Evolutionary conservation across 78 protist genomes (phyloP), one percentile per base, ranked within the genome.

Genomic region (Dictyostelium brefeldianum): DNA sequence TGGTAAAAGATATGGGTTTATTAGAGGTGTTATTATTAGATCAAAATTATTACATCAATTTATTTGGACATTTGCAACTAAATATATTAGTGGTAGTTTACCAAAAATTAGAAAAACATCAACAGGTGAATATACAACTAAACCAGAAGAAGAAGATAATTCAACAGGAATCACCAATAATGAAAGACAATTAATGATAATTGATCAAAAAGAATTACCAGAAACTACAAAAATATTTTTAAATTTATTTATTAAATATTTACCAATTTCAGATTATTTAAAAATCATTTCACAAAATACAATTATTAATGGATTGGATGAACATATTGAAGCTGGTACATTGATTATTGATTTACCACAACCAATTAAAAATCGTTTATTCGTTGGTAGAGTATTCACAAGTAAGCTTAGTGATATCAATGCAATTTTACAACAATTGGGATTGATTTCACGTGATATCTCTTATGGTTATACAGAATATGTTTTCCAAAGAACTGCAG

Each of bases 221-320:
- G 75, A 67, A 67, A 14, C 41, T 29, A 67, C 75, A 0, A 67
- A 41, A 67, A 67, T 67, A 25, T 31, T 67, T 67, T 67, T 67
- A 67, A 67, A 67, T 31, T 31, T 31, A 14, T 67, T 67, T 27
- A 27, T 67, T 15, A 67, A 67, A 67, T 31, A 25, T 31, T 67
- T 67, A 29, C 75, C 75, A 67, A 67, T 67, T 17, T 36, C 27
- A 15, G 79, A 73, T 18, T 73, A 46, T 46, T 47, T 73, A 46
- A 36, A 73, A 31, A 46, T 73, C 8, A 50, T 73, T n/a, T 73
- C 79, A 73, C 79, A 73, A 15, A n/a, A n/a, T n/a, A 11, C 20
- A n/a, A 18, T 15, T 8, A 46, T 73, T 5, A 11, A 18, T 17
- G 54, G 46, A 15, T 31, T 73, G 2, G 51, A 36, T 3, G 48